Percentiles rank a stretch among this genome's conserved stretches.
Conservation (phyloP, 2,329 filamentous ascomycete species). For the Colletotrichum sp. region DNA sequence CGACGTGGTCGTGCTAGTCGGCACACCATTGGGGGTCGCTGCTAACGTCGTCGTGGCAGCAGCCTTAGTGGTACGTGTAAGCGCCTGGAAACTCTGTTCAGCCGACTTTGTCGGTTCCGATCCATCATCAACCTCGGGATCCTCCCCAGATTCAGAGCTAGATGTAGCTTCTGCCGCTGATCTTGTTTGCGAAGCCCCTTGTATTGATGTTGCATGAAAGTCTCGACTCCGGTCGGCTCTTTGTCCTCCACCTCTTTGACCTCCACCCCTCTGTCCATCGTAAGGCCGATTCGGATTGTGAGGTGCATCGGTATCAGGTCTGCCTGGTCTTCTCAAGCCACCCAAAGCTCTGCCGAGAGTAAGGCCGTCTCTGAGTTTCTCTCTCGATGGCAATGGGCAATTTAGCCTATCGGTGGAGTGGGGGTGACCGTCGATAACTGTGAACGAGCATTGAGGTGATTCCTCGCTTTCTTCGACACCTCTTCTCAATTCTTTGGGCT, state of each 20-base stretch:
- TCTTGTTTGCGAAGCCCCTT: neutral
- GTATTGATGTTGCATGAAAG: neutral
- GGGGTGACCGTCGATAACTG: neutral
- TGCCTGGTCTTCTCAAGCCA: neutral
- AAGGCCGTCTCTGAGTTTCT: neutral
- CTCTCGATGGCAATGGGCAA: neutral
- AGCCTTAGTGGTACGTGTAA: neutral
- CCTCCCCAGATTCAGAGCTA: neutral
- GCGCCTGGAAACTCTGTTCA: neutral
- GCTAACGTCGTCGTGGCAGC: neutral
- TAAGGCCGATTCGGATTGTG: neutral
- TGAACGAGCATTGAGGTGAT: neutral
- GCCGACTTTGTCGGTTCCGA: neutral
- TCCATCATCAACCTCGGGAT: neutral
- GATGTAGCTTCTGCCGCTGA: neutral
- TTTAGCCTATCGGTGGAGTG: accelerated
- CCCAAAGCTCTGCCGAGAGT: neutral
- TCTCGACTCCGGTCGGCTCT: neutral
- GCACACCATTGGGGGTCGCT: neutral
- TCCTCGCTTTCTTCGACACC: neutral
- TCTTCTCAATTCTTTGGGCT: neutral
- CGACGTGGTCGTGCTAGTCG: too few relatives aligned
- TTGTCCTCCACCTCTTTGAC: neutral
- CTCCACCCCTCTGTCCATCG: neutral
- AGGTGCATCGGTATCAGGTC: neutral